These are phyloP conservation scores for Bryoglossum gracile DNA, from an alignment of 495 filamentous ascomycete species.

Conservation along the genomic window DNA sequence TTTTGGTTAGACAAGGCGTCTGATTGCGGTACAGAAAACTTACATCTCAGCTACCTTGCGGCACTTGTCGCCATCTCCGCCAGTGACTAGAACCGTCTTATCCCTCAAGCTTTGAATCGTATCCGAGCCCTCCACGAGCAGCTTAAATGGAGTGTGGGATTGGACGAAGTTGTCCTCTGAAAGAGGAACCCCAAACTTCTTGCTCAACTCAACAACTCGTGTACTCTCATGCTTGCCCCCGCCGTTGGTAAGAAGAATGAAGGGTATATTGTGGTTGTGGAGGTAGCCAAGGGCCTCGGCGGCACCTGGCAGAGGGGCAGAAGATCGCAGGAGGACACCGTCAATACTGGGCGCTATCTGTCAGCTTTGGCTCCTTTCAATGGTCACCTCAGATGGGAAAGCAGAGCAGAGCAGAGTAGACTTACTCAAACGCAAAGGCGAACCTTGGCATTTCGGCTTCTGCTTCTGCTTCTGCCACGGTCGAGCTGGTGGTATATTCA, in stretches of 20 bases:
- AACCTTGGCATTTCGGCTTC: slow-evolving; percentile 9
- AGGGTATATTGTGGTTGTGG: slow-evolving; percentile 63
- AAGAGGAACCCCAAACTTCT: slow-evolving; percentile 49
- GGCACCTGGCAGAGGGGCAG: slow-evolving; percentile 73
- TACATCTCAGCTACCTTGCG: slow-evolving; percentile 59
- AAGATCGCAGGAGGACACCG: slow-evolving; percentile 85
- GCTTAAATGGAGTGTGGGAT: slow-evolving; percentile 73
- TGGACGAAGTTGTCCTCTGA: slow-evolving; percentile 66
- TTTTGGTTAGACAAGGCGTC: background rate
- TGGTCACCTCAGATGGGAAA: no score
- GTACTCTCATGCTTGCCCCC: slow-evolving; percentile 71
- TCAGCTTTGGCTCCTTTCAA: slow-evolving; percentile 11
- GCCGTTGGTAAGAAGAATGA: slow-evolving; percentile 84
- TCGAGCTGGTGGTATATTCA: no score
- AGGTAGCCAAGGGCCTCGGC: slow-evolving; percentile 65
- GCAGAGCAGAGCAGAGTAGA: background rate
- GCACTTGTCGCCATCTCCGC: slow-evolving; percentile 71
- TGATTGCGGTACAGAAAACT: background rate
- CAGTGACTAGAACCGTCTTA: slow-evolving; percentile 73
- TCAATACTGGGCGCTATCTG: slow-evolving; percentile 51
- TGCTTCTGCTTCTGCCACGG: background rate
- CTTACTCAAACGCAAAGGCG: slow-evolving; percentile 17
- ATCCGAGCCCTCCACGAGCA: slow-evolving; percentile 34
- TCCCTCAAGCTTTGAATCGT: slow-evolving; percentile 41
- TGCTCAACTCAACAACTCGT: slow-evolving; percentile 61